Conservation (phyloP, 2,329 filamentous ascomycete species). For the Stagonosporopsis rhizophila region DNA sequence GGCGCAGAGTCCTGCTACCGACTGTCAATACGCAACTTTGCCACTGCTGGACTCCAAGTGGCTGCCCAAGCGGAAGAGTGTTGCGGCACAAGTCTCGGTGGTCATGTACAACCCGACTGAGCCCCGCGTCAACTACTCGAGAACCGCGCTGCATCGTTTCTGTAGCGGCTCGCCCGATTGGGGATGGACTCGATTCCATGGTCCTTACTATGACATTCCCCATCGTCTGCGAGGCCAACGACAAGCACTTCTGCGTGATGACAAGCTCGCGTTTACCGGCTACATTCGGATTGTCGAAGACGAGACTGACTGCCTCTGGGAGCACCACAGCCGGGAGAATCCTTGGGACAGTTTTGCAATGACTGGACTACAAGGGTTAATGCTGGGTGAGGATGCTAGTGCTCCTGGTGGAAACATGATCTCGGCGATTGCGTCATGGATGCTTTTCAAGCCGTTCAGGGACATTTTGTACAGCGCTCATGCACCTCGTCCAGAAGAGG, state of each 20-base stretch:
- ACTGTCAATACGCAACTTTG: constrained; percentile 45
- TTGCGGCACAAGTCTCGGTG: constrained; percentile 67
- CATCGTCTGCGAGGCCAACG: constrained; percentile 64
- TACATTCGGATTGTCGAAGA: constrained; percentile 69
- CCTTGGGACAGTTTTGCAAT: constrained; percentile 64
- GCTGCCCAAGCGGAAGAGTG: constrained; percentile 51
- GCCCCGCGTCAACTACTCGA: constrained; percentile 64
- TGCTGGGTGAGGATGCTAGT: constrained; percentile 38
- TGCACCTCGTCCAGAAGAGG: constrained; percentile 55
- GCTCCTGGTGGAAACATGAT: constrained; percentile 53
- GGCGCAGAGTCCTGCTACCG: constrained; percentile 1
- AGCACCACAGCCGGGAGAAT: constrained; percentile 62
- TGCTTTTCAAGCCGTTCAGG: constrained; percentile 66
- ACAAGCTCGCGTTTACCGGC: constrained; percentile 67
- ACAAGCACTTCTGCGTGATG: constrained; percentile 65
- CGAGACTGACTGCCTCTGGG: constrained; percentile 67
- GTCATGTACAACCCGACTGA: constrained; percentile 70
- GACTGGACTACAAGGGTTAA: constrained; percentile 63
- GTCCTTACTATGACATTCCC: constrained; percentile 65
- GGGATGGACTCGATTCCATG: constrained; percentile 69
- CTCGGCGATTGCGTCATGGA: constrained; percentile 64
- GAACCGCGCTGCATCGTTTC: constrained; percentile 66
- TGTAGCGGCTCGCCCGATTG: constrained; percentile 65
- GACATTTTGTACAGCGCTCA: constrained; percentile 60
- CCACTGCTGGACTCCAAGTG: constrained; percentile 43